Conservation (phyloP, 495 filamentous ascomycete species). For the Neurospora sp. region DNA sequence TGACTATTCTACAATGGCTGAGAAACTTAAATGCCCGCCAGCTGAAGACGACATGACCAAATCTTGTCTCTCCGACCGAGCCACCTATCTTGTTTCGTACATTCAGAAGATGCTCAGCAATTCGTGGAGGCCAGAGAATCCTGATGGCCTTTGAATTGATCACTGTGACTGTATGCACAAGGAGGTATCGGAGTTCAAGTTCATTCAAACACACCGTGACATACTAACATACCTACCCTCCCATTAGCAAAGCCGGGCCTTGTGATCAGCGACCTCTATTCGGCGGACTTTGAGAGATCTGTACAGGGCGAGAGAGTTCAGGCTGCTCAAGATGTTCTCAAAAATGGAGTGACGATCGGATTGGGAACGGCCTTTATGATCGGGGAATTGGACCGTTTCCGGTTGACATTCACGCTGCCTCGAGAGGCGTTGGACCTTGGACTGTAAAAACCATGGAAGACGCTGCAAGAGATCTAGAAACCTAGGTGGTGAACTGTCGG, state of each 20-base stretch:
- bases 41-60: too few species aligned
- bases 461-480: conserved; percentile 1
- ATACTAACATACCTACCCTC: neutral
- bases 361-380: conserved; percentile 31
- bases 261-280: conserved; percentile 39
- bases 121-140: neutral
- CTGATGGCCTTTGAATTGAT: neutral
- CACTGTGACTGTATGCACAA: conserved; percentile 7
- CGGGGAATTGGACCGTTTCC: conserved; percentile 42
- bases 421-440: conserved; percentile 25
- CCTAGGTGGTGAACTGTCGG: neutral
- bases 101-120: too few species aligned
- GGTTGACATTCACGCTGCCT: conserved; percentile 38
- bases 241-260: neutral
- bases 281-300: conserved; percentile 35
- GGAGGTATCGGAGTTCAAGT: conserved; percentile 2
- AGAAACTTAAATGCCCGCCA: too few species aligned
- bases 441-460: conserved; percentile 12
- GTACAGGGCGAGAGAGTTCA: conserved; percentile 1
- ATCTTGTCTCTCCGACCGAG: too few species aligned
- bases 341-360: conserved; percentile 36
- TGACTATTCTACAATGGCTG: too few species aligned
- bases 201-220: conserved; percentile 14
- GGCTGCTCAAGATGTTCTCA: conserved; percentile 25
- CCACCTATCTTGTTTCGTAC: too few species aligned